Percentiles rank a stretch among this genome's conserved stretches.
Evolutionary conservation across 1,284 basidiomycete genomes (phyloP).

Genomic region (Marasmius tenuissimus): DNA sequence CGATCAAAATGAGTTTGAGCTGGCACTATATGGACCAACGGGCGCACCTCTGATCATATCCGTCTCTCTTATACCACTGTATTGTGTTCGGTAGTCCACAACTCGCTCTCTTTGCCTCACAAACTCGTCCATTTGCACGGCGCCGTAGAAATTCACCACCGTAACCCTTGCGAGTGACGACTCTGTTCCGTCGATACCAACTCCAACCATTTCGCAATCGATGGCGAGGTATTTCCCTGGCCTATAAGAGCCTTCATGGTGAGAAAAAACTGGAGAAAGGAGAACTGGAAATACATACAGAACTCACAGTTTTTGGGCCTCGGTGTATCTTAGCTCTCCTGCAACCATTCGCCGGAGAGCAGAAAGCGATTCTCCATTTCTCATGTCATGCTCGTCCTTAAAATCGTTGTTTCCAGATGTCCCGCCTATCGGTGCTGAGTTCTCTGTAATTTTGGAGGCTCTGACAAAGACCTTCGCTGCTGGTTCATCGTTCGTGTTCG

Average conservation of each 20-base stretch:
- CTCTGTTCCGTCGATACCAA: conserved; percentile 80
- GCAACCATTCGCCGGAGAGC: conserved; percentile 51
- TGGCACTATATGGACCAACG: background rate
- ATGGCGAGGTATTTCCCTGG: conserved; percentile 82
- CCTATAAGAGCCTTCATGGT: conserved; percentile 33
- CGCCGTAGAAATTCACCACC: conserved; percentile 90
- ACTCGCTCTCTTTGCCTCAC: conserved; percentile 88
- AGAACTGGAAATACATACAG: background rate
- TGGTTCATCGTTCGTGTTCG: background rate
- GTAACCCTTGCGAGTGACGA: conserved; percentile 90
- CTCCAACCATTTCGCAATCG: conserved; percentile 98
- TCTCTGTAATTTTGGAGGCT: background rate
- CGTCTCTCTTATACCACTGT: conserved; percentile 78
- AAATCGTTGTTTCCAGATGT: background rate
- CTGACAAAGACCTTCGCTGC: background rate
- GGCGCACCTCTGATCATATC: conserved; percentile 73
- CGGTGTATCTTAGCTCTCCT: conserved; percentile 42
- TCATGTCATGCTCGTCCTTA: conserved; percentile 16
- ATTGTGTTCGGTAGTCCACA: conserved; percentile 92
- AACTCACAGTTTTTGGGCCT: conserved; percentile 48
- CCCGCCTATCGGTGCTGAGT: background rate
- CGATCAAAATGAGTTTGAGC: background rate
- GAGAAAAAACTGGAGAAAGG: background rate
- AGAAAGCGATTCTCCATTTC: conserved; percentile 49
- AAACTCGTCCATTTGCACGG: conserved; percentile 80